Base-by-base conservation (phyloP, 108 stramenopile species). In the Pseudonitzschia multiseries region DNA sequence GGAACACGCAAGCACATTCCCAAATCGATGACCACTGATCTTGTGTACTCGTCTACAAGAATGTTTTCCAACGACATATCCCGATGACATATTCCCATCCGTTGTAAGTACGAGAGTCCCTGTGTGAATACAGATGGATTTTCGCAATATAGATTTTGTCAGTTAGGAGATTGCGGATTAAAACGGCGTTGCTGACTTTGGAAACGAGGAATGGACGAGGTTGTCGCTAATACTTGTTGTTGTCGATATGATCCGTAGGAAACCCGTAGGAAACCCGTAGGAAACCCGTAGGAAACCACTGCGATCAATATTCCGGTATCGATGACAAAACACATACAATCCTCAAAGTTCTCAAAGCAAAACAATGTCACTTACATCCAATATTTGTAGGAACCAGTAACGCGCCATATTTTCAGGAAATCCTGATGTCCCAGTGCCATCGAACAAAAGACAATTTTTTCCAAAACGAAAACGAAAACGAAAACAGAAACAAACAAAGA, bases 1-100 rank as follows among this genome's bases (percentile, higher is more conserved):
- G 92, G 92, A 28, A 93, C 88, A n/a, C 87, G 66, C 59, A 93
- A 74, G 69, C 89, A 89, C 92, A 93, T 93, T 32, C 92, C 92
- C 60, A 93, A 82, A 75, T 93, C 92, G 57, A 93, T 90, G 20
- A 93, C 77, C 13, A 93, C 60, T 14, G 86, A 78, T 46, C 66
- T 86, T 12, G 72, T 76, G 48, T 85, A 83, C 54, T 90, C 81
- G 57, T 86, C 81, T n/a, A 86, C 80, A 26, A 89, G 54, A 52
- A 93, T 78, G 70, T 93, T 93, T 77, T 93, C 92, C 1, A 89
- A 78, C 9, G 87, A 89, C 73, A 93, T 79, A 56, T 93, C 92
- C 57, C 86, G 76, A 74, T 93, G 92, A 65, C 87, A 89, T 17
- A 93, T 79, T 40, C 81, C 87, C 65, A 77, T 75, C 5, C 66